Base-by-base conservation (phyloP, 345 rosid species). In the Pelargonium nanum region DNA sequence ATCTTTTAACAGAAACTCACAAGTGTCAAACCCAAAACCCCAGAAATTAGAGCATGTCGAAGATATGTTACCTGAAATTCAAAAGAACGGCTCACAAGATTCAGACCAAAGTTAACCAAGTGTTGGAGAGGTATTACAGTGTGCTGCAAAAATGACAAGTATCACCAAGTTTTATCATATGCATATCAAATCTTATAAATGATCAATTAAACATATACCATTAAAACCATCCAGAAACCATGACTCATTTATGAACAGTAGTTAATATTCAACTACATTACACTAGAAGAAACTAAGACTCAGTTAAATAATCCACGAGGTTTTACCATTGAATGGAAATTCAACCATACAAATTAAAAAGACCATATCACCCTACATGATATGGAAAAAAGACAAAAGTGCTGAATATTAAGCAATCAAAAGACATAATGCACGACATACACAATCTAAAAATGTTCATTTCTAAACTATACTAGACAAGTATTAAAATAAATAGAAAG, bases 21-120 rank as follows among this genome's bases (percentile, higher is more conserved):
- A n/a, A 53, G 5, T 4, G n/a, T 8, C n/a, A 22, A 21, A 28
- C 10, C 26, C 24, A 23, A 7, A 40, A 54, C 5, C 21, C 32
- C 40, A 28, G 53, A 53, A 20, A 21, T 23, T n/a, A 19, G 19
- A 20, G 22, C 24, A 16, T 21, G 16, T 53, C 53, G 52, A 50
- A 12, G 52, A 59, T 34, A 52, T 67, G 26, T 58, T 69, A 94
- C 99, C 97, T 90, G 99, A 77, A 90, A 94, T 77, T 94, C 99
- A 68, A 94, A 94, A 1, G 99, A 83, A 59, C 97, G 80, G 80
- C 97, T 94, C 72, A 94, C 92, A 26, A 90, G 90, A 77, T 94
- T 94, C 56, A 89, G 91, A 60, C 85, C 90, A 72, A 94, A 81
- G 74, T 78, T 88, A 56, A 94, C 86, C 1, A 94, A 83, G 74